Base-by-base conservation (phyloP, 352 stramenopile genomes). In the Pelagophyceae sp. region DNA sequence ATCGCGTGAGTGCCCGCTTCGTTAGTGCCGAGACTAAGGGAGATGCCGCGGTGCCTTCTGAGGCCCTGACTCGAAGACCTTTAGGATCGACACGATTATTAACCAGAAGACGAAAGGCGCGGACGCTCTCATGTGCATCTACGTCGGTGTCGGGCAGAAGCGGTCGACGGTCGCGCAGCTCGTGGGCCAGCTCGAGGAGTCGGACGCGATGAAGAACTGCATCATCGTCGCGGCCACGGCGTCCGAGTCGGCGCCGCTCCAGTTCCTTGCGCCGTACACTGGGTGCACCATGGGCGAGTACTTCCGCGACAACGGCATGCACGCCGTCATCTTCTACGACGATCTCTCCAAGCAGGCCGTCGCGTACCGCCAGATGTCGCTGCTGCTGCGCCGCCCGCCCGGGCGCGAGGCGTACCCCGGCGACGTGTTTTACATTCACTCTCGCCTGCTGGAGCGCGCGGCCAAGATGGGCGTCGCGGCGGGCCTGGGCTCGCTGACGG, bases 381-480 rank as follows among this genome's bases (percentile, higher is more conserved):
- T 96, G 61, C 87, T 96, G 72, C 89, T 96, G 80, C 89, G 90
- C 89, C 90, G 91, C 90, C 91, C 91, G 82, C 91, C 91, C 79
- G 91, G 91, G 80, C 90, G 91, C 86, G 91, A 96, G 85, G 90
- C 91, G 72, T 96, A 96, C 88, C 90, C 90, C 67, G 91, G 91
- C 83, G 91, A 96, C 84, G 91, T 96, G 63, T 95, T 96, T 85
- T 96, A 96, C 89, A 87, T 96, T 51, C 91, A 96, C 87, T 94
- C 88, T 70, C 90, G 91, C 85, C 89, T 96, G 76, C 85, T 96
- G 37, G 90, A 96, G 84, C 89, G 91, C 86, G 90, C 91, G 54
- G 89, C 90, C 70, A 95, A 95, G 88, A 92, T 95, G 87, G 85
- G 90, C 80, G 83, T 88, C 79, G 87, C 86, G 64, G 84, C 84